Evolutionary conservation across 192 early-diverging fungal species (phyloP).

Genomic region (Obelidium mucronatum): DNA sequence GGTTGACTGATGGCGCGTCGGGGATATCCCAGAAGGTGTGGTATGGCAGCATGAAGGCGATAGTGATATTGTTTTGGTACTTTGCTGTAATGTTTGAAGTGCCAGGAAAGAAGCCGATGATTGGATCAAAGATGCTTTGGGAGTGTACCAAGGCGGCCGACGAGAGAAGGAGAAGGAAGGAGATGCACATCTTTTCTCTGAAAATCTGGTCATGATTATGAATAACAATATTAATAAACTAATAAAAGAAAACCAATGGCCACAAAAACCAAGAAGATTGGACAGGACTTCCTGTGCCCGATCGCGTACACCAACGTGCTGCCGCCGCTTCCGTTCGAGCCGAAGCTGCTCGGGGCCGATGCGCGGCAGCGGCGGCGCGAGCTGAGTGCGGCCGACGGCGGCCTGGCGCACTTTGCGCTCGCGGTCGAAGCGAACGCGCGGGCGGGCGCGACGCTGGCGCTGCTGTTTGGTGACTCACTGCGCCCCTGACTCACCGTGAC

Average conservation of each 20-base stretch:
- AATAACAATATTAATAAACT: too few species aligned
- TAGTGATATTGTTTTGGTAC: too few species aligned
- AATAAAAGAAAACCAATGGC: background rate
- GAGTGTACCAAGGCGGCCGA: too few species aligned
- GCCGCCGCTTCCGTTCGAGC: conserved; percentile 37
- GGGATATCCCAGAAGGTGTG: too few species aligned
- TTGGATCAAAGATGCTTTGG: too few species aligned
- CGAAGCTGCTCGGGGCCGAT: conserved; percentile 27
- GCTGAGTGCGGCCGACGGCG: background rate
- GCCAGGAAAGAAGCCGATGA: too few species aligned
- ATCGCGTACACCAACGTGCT: conserved; percentile 31
- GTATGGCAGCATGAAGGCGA: too few species aligned
- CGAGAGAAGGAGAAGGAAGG: background rate
- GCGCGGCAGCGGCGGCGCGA: background rate
- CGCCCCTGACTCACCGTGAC: background rate
- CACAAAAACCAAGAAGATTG: conserved; percentile 20
- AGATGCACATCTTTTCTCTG: too few species aligned
- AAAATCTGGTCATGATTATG: too few species aligned
- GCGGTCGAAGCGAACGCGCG: too few species aligned
- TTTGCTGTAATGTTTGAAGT: too few species aligned
- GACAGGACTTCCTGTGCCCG: conserved; percentile 39
- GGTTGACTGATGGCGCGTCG: too few species aligned
- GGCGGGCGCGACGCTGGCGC: background rate
- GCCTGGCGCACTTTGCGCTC: background rate
- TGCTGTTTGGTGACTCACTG: background rate